phyloP scores from a whole-genome alignment of 768 basidiomycete genomes.

The Russula virescens region DNA sequence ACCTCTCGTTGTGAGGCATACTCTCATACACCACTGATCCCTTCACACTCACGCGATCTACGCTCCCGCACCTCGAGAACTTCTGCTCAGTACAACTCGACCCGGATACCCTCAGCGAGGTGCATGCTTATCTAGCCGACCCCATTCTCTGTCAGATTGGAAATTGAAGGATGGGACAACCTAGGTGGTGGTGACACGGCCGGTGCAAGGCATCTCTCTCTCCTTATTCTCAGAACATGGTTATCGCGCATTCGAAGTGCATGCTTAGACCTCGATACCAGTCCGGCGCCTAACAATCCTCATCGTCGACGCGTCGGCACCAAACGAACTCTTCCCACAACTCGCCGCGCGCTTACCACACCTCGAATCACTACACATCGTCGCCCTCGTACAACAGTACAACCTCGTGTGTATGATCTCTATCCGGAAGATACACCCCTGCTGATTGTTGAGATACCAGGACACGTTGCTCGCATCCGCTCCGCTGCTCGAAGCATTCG shows the following conservation, averaged over 20 bases:
- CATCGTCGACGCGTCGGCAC: slow-evolving; percentile 44
- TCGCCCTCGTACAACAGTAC: slow-evolving; percentile 47
- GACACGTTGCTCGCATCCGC: slow-evolving; percentile 40
- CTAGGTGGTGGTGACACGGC: slow-evolving; percentile 42
- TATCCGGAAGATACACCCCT: background rate
- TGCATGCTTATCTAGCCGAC: background rate
- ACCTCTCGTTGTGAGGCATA: slow-evolving; percentile 53
- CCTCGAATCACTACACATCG: slow-evolving; percentile 57
- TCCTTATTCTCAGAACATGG: slow-evolving; percentile 43
- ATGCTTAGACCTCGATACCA: slow-evolving; percentile 35
- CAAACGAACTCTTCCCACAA: slow-evolving; percentile 40
- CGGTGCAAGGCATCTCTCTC: slow-evolving; percentile 46
- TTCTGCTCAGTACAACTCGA: slow-evolving; percentile 54
- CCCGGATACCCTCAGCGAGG: slow-evolving; percentile 33
- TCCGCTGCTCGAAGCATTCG: slow-evolving; percentile 38
- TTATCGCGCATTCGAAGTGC: slow-evolving; percentile 39
- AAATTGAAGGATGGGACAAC: background rate
- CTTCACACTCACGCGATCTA: slow-evolving; percentile 33
- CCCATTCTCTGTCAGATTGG: background rate
- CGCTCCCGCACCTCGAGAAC: slow-evolving; percentile 43
- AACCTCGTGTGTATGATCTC: slow-evolving; percentile 36
- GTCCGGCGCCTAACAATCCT: slow-evolving; percentile 51
- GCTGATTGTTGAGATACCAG: slow-evolving; percentile 28
- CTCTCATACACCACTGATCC: slow-evolving; percentile 30
- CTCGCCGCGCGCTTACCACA: slow-evolving; percentile 43